Evolutionary conservation across 495 filamentous ascomycete genomes (phyloP).

Genomic region (Immersiella caudata): DNA sequence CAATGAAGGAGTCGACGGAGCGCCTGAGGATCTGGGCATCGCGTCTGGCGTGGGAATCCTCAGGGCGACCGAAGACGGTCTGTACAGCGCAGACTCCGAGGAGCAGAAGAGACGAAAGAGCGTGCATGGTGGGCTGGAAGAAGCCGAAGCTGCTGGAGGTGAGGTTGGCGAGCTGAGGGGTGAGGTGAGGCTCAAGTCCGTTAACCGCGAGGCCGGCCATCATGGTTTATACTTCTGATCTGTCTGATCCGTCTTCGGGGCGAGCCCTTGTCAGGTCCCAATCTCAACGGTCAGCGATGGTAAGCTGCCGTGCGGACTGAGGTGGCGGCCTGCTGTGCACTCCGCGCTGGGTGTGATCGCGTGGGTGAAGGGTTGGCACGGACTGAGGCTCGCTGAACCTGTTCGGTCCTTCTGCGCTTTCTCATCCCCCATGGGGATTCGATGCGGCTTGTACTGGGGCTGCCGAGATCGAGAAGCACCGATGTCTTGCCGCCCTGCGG

Average conservation of each 20-base stretch:
- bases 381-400: slow-evolving; percentile 8
- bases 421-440: background rate
- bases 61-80: slow-evolving; percentile 47
- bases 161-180: slow-evolving; percentile 31
- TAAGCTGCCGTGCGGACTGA: slow-evolving; percentile 4
- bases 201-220: slow-evolving; percentile 28
- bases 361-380: slow-evolving; percentile 26
- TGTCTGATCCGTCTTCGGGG: background rate
- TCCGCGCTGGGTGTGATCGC: slow-evolving; percentile 16
- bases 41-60: slow-evolving; percentile 36
- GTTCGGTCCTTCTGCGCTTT: slow-evolving; percentile 18
- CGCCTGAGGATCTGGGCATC: slow-evolving; percentile 48
- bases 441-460: background rate
- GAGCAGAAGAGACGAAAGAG: slow-evolving; percentile 49
- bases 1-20: slow-evolving; percentile 58
- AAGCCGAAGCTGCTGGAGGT: slow-evolving; percentile 32
- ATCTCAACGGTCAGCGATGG: background rate
- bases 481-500: slow-evolving; percentile 26
- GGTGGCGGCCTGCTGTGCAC: slow-evolving; percentile 16
- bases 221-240: slow-evolving; percentile 26
- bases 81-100: slow-evolving; percentile 52
- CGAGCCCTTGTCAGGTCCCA: background rate
- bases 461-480: slow-evolving; percentile 27
- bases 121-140: slow-evolving; percentile 48
- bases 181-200: slow-evolving; percentile 21